A percentile compares a stretch with the other conserved stretches of the same genome.
phyloP scores from a whole-genome alignment of 2,329 filamentous ascomycete species.

The Trichophyton verrucosum region DNA sequence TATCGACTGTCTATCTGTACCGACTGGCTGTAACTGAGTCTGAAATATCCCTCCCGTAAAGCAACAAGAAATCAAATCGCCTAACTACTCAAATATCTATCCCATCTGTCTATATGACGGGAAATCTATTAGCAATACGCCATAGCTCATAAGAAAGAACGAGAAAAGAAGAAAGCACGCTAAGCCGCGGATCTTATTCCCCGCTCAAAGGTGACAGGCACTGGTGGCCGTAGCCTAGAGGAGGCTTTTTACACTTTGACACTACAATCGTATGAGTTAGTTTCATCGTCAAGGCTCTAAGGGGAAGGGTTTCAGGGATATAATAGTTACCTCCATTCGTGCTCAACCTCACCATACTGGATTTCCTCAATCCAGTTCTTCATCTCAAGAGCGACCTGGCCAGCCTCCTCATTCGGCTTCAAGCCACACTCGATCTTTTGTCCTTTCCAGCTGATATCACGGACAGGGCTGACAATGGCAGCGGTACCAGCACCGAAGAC shows the following conservation, averaged over 20 bases:
- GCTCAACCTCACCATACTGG: slow-evolving; percentile 87
- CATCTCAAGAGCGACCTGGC: slow-evolving; percentile 72
- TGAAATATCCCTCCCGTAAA: slow-evolving; percentile 2
- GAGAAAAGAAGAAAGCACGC: neutral
- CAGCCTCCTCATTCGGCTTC: slow-evolving; percentile 68
- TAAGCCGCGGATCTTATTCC: neutral
- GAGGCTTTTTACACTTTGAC: slow-evolving; percentile 9
- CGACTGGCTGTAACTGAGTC: neutral
- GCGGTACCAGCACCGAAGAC: slow-evolving; percentile 91
- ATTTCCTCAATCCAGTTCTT: slow-evolving; percentile 94
- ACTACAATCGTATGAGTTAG: slow-evolving; percentile 2
- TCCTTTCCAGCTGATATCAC: slow-evolving; percentile 80
- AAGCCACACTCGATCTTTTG: slow-evolving; percentile 72
- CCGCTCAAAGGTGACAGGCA: neutral
- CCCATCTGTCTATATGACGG: neutral
- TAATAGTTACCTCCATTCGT: slow-evolving; percentile 67
- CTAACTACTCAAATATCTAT: neutral
- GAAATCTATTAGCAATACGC: neutral
- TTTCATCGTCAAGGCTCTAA: neutral
- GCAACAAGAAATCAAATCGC: neutral
- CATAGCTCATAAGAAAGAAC: neutral
- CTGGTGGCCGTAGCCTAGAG: neutral
- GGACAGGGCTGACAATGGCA: slow-evolving; percentile 81
- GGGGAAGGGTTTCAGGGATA: neutral
- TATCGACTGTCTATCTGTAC: neutral